Base-by-base conservation (phyloP, 1,139 yeast genomes). In the Yamadazyma diddensiae region DNA sequence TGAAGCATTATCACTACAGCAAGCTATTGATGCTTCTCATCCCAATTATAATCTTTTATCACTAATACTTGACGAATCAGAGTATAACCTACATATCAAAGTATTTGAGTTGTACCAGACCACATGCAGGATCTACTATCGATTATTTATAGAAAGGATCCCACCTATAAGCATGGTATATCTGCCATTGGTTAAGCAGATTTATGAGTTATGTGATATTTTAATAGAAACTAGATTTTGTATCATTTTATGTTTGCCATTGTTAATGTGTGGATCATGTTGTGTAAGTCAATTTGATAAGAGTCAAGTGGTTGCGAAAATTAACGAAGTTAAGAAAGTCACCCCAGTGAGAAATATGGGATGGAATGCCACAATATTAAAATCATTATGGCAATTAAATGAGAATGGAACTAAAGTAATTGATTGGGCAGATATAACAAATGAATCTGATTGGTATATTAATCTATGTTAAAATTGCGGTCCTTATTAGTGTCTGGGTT, bases 341-440 rank as follows among this genome's bases (percentile, higher is more conserved):
- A 57, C 55, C 37, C 52, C 47, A 13, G 55, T 53, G 6, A 46
- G 50, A 6, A 55, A 55, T 33, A 45, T 44, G 8, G 39, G 37
- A 13, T 41, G 53, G 8, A 43, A 45, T 14, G 28, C 35, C 36
- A 5, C 10, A 2, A 39, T 58, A 10, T 47, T 57, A 10, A 33
- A 45, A 28, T 55, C 48, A 29, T 43, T 49, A 5, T 57, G 63
- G 62, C 36, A 41, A 25, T 40, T 57, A 13, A 56, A 55, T 33
- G 42, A 48, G 2, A 31, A 42, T n/a, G 59, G 59, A 5, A 36
- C 33, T 6, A 28, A 39, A 8, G 45, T 50, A 23, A 37, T 53
- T 5, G 60, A 57, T 38, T 57, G 62, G 60, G 48, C 52, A 15
- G 55, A 47, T 25, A 47, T 56, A 3, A 54, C 59, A 34, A 44